Conservation (phyloP, 257 asterid genomes). For the Lantana camara region DNA sequence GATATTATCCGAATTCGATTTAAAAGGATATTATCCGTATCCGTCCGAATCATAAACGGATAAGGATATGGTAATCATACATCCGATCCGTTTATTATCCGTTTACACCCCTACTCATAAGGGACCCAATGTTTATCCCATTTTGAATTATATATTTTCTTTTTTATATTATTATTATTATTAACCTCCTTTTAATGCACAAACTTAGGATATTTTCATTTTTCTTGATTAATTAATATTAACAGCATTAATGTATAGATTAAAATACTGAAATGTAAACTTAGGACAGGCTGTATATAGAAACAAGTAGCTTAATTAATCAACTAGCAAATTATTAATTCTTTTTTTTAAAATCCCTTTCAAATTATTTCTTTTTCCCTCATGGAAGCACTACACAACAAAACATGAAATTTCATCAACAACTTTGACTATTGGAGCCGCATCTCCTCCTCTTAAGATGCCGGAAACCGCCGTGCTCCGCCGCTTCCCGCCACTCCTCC, state of each 20-base stretch:
- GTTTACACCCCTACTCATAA: too few species aligned
- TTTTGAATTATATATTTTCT: background rate
- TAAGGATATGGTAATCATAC: too few species aligned
- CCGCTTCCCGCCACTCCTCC: constrained; percentile 51
- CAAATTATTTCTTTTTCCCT: background rate
- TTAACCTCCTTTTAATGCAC: background rate
- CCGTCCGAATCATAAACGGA: too few species aligned
- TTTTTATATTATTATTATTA: too few species aligned
- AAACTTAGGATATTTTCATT: background rate
- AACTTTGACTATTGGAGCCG: constrained; percentile 54
- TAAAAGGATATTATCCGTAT: too few species aligned
- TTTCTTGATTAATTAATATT: background rate
- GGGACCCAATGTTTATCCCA: background rate
- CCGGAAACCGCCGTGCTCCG: constrained; percentile 47
- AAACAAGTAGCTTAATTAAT: constrained; percentile 27
- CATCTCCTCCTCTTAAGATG: constrained; percentile 69
- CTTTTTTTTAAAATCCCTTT: background rate
- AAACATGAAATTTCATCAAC: constrained; percentile 40
- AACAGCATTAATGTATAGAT: constrained; percentile 6
- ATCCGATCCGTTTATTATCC: too few species aligned
- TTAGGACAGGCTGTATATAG: constrained; percentile 26
- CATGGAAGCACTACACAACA: constrained; percentile 35
- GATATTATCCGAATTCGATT: too few species aligned
- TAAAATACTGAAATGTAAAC: constrained; percentile 22
- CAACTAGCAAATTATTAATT: constrained; percentile 22